A percentile compares a stretch with the other conserved stretches of the same genome.
phyloP scores from a whole-genome alignment of 2,329 filamentous ascomycete genomes.

The Magnaporthiopsis poae region DNA sequence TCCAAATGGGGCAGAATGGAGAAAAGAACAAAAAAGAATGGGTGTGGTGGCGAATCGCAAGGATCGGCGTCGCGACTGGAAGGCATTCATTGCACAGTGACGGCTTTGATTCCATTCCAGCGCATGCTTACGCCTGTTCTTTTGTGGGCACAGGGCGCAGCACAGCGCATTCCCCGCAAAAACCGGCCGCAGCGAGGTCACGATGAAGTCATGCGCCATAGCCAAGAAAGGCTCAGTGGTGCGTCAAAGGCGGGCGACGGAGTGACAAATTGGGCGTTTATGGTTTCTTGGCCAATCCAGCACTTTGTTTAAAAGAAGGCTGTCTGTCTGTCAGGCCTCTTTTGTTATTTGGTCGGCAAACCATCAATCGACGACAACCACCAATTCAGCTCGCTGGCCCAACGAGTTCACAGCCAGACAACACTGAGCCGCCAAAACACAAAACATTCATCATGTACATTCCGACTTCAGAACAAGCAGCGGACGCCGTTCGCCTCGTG shows the following conservation, averaged over 20 bases:
- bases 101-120: background rate
- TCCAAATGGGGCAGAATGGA: background rate
- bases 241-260: background rate
- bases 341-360: background rate
- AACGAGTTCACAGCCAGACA: background rate
- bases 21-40: background rate
- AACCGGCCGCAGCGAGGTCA: background rate
- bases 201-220: slow-evolving; percentile 3
- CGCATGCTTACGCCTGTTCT: too few relatives aligned
- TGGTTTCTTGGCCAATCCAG: background rate
- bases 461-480: background rate
- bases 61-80: background rate
- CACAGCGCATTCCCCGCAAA: background rate
- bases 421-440: background rate
- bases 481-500: background rate
- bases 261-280: background rate
- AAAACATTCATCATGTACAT: background rate
- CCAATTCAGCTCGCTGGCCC: background rate
- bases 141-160: too few relatives aligned
- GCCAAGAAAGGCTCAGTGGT: background rate
- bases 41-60: background rate
- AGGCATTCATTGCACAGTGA: background rate
- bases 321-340: too few relatives aligned
- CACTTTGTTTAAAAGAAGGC: background rate
- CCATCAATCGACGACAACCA: background rate